Conservation (phyloP, 306 rosid genomes). For the Abrus pulchellus region DNA sequence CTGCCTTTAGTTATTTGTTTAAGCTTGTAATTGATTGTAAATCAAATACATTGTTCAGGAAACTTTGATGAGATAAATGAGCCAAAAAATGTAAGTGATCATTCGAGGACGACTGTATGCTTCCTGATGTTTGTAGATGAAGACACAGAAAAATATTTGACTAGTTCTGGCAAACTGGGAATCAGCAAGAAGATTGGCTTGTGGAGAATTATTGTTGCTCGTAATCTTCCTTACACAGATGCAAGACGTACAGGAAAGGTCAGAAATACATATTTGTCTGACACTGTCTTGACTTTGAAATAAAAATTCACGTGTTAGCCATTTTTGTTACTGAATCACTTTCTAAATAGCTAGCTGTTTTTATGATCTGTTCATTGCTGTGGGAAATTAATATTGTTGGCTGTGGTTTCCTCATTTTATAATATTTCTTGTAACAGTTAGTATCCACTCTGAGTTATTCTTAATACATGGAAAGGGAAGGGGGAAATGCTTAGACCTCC, state of each 20-base stretch:
- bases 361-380: conserved; percentile 29
- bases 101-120: conserved; percentile 80
- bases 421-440: conserved; percentile 24
- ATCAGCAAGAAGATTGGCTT: conserved; percentile 74
- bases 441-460: conserved; percentile 12
- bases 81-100: conserved; percentile 71
- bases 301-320: conserved; percentile 38
- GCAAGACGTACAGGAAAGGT: conserved; percentile 94
- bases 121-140: conserved; percentile 91
- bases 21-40: conserved; percentile 45
- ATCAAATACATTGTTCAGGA: conserved; percentile 59
- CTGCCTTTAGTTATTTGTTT: conserved; percentile 24
- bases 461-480: conserved; percentile 1
- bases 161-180: conserved; percentile 62
- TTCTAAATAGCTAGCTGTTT: conserved; percentile 29
- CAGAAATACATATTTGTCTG: conserved; percentile 45
- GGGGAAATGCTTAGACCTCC: conserved; percentile 23
- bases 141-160: conserved; percentile 73
- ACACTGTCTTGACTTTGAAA: conserved; percentile 28
- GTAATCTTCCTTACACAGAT: conserved; percentile 79
- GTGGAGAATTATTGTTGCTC: conserved; percentile 84
- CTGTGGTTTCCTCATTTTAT: conserved; percentile 4
- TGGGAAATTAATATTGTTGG: conserved; percentile 11
- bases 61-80: conserved; percentile 90
- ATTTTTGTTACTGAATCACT: conserved; percentile 1